Evolutionary conservation across 2,329 filamentous ascomycete species (phyloP), one percentile per base, ranked within the genome.

Genomic region (Cladosporium sp.): DNA sequence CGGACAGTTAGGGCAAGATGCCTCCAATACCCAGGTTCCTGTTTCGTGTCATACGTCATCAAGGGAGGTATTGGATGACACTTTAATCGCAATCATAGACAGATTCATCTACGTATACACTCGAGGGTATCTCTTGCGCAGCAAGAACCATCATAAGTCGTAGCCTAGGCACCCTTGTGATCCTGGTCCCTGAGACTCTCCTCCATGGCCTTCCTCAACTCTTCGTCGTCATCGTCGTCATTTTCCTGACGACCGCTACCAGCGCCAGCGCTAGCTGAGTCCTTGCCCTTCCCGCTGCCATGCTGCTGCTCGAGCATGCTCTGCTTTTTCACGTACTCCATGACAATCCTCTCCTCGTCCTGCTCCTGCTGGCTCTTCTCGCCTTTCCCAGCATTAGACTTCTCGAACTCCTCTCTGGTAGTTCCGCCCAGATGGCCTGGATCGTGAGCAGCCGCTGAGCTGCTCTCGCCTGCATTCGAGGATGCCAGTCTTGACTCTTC

Each of bases 311-410:
- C 87, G 0, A 79, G 75, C 36, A 88, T 63, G 64, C 85, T 89
- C 70, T 90, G 85, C 71, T 83, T 85, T 74, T 85, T 86, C 35
- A 89, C 77, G 65, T 88, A 89, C 59, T 89, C 85, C 63, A 91
- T 66, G 7, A 90, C 79, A 51, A 86, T 81, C 50, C 88, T 80
- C 62, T 91, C 85, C 61, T 90, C 86, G 66, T 20, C 78, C 74
- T 46, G 64, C 64, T 67, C 65, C 59, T 63, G 65, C 58, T 57
- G 53, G 4, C 50, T 56, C 52, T 56, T 60, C 58, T 62, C 60
- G 27, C 51, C 52, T 29, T 45, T 46, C 7, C 41, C 39, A 16
- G 12, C 32, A 27, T 40, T 33, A 16, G n/a, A 38, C 22, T 51
- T 42, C 25, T 58, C 56, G 29, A 55, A 63, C 13, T 58, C 53